phyloP scores from a whole-genome alignment of 164 flowering plant species.

The Paratinospora sagittata region DNA sequence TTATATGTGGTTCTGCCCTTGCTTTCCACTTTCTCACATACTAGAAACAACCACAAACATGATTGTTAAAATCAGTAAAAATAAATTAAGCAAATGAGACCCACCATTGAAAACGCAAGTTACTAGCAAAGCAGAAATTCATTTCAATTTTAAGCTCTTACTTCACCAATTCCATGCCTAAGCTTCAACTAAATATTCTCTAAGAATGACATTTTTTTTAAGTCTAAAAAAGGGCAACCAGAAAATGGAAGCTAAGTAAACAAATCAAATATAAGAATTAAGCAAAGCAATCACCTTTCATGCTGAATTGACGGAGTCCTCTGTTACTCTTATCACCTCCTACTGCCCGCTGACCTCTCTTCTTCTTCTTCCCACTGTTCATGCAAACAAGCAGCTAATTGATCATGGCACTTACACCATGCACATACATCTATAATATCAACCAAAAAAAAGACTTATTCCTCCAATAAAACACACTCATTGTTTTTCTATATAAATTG shows the following conservation, averaged over 20 bases:
- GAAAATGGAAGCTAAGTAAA: not conserved
- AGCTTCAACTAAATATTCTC: no score
- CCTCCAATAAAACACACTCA: no score
- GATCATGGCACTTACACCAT: no score
- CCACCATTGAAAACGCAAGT: not conserved
- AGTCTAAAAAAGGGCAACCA: not conserved
- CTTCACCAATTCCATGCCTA: no score
- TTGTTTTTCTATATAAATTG: no score
- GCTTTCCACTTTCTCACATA: conserved; percentile 82
- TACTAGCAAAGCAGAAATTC: no score
- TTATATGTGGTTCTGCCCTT: conserved; percentile 82
- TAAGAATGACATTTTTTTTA: not conserved
- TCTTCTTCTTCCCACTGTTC: conserved; percentile 68
- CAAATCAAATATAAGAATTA: not conserved
- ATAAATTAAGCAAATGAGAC: not conserved
- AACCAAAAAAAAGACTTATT: no score
- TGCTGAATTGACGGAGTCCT: conserved; percentile 96
- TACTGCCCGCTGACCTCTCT: conserved; percentile 72
- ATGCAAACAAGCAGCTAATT: not conserved
- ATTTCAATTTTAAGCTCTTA: no score
- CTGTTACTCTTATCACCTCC: conserved; percentile 83
- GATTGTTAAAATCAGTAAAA: conserved; percentile 11
- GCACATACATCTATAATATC: no score
- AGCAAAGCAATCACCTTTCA: conserved; percentile 56
- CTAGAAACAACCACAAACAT: conserved; percentile 29